A percentile compares a stretch with the other conserved stretches of the same genome.
These are phyloP conservation scores for Rhipidocladum racemiflorum DNA, from an alignment of 176 grass and related monocot species.

Conservation along the genomic window DNA sequence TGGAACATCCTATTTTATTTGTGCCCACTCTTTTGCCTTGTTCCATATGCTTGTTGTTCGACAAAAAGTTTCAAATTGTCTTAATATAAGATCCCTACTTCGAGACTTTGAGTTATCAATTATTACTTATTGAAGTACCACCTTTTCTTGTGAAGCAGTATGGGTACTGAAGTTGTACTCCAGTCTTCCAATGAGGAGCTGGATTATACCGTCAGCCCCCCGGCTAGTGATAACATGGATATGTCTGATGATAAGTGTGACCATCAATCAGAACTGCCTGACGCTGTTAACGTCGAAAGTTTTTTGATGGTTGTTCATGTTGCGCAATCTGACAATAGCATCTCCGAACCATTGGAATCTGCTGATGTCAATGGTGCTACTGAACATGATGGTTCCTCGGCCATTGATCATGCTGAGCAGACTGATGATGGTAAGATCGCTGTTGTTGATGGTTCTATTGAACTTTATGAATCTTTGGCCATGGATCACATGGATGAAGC, in stretches of 20 bases:
- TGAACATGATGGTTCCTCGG: constrained; percentile 2
- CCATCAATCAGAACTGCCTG: constrained; percentile 13
- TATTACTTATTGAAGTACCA: not conserved
- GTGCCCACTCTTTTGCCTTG: not conserved
- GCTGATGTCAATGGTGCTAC: constrained; percentile 16
- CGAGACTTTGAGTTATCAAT: not conserved
- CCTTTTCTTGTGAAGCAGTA: not conserved
- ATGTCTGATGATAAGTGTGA: constrained; percentile 20
- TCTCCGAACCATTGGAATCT: constrained; percentile 23
- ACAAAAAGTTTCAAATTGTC: constrained; percentile 4
- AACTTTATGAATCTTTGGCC: not conserved
- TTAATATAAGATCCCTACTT: not conserved
- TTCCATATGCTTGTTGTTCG: not conserved
- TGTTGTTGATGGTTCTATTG: not conserved
- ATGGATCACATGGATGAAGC: not conserved
- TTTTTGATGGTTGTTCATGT: not conserved
- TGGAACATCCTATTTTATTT: constrained; percentile 17
- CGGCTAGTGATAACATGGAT: not conserved
- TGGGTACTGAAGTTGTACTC: constrained; percentile 32
- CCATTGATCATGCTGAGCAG: constrained; percentile 1
- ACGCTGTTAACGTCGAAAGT: not conserved
- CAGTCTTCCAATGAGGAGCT: constrained; percentile 28
- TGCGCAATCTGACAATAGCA: not conserved
- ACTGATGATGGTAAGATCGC: constrained; percentile 1
- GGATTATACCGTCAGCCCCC: constrained; percentile 7